Percentiles rank a stretch among this genome's conserved stretches.
Conservation (phyloP, 2,329 filamentous ascomycete species). For the Chaetomiaceae sp. region DNA sequence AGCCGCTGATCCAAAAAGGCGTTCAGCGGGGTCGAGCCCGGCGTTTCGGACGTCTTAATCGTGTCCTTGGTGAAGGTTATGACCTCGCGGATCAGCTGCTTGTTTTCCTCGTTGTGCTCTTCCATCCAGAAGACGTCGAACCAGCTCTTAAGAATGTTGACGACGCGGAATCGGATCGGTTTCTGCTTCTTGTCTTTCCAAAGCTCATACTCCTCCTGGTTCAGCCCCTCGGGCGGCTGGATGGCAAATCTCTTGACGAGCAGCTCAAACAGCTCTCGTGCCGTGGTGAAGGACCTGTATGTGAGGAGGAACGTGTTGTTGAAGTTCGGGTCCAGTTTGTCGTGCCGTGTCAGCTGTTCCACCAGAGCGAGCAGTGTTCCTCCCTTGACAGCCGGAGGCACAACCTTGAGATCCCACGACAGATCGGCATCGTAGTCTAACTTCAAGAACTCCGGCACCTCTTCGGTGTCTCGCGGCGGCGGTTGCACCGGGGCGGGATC, state of each 20-base stretch:
- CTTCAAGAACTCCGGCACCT: conserved; percentile 75
- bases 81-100: conserved; percentile 78
- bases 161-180: conserved; percentile 88
- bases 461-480: conserved; percentile 50
- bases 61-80: conserved; percentile 88
- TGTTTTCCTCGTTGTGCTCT: conserved; percentile 74
- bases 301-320: conserved; percentile 98
- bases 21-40: conserved; percentile 78
- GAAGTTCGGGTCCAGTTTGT: conserved; percentile 90
- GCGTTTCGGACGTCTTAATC: conserved; percentile 88
- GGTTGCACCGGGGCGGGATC: conserved; percentile 47
- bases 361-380: conserved; percentile 85
- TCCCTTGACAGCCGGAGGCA: conserved; percentile 72
- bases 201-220: conserved; percentile 66
- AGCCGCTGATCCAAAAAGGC: conserved; percentile 82
- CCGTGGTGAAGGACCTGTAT: conserved; percentile 89
- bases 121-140: conserved; percentile 99
- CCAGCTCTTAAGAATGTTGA: conserved; percentile 98
- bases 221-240: conserved; percentile 80
- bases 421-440: conserved; percentile 87
- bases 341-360: conserved; percentile 91
- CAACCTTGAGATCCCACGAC: conserved; percentile 78
- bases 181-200: conserved; percentile 97
- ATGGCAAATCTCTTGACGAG: conserved; percentile 87
- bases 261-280: conserved; percentile 85